phyloP scores from a whole-genome alignment of 352 stramenopile species.

The Elongisporangium prolatum region DNA sequence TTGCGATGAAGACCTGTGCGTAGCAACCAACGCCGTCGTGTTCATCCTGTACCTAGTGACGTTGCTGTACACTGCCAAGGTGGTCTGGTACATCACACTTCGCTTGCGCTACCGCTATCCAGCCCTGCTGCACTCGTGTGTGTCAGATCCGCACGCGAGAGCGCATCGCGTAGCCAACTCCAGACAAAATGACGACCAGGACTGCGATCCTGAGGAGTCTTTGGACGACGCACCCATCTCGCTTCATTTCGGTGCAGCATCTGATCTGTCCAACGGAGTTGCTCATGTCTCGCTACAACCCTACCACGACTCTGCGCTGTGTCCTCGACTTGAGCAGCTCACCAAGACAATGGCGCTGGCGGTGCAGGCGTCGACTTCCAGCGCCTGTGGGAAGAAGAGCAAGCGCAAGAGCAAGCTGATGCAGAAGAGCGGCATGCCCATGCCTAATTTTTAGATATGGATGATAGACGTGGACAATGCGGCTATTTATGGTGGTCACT shows the following conservation, averaged over 20 bases:
- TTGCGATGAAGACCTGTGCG: constrained; percentile 31
- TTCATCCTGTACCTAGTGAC: constrained; percentile 25
- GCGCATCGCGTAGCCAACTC: constrained; percentile 7
- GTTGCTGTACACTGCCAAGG: constrained; percentile 28
- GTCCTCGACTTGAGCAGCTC: neutral
- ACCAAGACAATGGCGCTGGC: neutral
- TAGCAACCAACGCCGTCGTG: constrained; percentile 20
- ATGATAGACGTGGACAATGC: neutral
- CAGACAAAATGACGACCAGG: constrained; percentile 8
- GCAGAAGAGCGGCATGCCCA: neutral
- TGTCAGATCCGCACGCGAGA: constrained; percentile 26
- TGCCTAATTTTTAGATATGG: neutral
- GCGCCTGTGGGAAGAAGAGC: neutral
- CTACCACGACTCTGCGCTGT: neutral
- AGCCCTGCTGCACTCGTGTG: constrained; percentile 25
- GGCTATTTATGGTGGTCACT: neutral
- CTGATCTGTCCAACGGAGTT: neutral
- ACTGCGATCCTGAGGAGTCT: constrained; percentile 8
- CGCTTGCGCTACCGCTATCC: constrained; percentile 26
- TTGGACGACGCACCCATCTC: neutral
- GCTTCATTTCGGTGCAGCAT: neutral
- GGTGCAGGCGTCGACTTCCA: neutral
- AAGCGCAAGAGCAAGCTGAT: neutral
- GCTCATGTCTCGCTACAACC: neutral
- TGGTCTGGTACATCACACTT: constrained; percentile 33